phyloP scores from a whole-genome alignment of 768 basidiomycete species.

The Tephrocybe sp. region DNA sequence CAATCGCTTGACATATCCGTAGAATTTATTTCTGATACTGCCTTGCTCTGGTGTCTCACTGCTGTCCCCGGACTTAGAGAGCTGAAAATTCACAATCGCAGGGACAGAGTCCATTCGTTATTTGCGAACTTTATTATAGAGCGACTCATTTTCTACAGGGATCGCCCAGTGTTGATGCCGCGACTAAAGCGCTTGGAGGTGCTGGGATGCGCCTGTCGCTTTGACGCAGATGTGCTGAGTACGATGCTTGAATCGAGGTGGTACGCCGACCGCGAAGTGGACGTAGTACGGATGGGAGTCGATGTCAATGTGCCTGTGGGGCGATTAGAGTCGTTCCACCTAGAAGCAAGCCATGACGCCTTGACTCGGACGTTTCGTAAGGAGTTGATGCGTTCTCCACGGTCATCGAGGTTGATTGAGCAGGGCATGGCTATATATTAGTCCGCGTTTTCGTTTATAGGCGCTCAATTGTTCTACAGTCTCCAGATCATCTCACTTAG shows the following conservation, averaged over 20 bases:
- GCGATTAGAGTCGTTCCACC: constrained; percentile 1
- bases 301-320: not conserved
- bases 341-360: not conserved
- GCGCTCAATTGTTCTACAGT: too few relatives aligned
- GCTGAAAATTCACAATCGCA: constrained; percentile 5
- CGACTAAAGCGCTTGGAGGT: constrained; percentile 7
- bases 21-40: constrained; percentile 2
- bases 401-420: not conserved
- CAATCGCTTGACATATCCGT: constrained; percentile 4
- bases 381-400: not conserved
- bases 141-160: not conserved
- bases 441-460: too few relatives aligned
- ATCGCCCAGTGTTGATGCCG: not conserved
- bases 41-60: constrained; percentile 6
- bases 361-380: not conserved
- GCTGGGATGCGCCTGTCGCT: constrained; percentile 4
- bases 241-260: constrained; percentile 12
- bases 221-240: not conserved
- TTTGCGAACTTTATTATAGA: constrained; percentile 5
- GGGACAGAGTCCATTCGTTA: constrained; percentile 9
- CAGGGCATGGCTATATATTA: not conserved
- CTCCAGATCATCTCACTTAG: too few relatives aligned
- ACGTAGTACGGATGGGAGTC: not conserved
- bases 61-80: constrained; percentile 5
- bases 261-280: not conserved